These are phyloP conservation scores for Ampelocalamus luodianensis DNA, from an alignment of 176 grass and related monocot genomes.

Conservation along the genomic window DNA sequence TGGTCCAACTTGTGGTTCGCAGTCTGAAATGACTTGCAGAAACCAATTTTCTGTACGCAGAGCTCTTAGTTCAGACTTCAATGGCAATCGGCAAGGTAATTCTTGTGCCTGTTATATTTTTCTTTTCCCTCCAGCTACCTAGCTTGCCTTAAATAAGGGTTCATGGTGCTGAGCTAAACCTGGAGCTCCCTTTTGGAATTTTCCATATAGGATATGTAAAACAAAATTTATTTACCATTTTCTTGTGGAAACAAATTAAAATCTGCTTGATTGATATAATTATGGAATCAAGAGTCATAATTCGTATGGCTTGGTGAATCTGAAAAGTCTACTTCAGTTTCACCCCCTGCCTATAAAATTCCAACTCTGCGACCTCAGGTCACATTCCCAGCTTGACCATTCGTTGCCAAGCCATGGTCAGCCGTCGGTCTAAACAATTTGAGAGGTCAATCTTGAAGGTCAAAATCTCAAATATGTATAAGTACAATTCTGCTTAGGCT, in stretches of 20 bases:
- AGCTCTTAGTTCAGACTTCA: neutral
- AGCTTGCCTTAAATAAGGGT: neutral
- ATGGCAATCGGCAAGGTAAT: neutral
- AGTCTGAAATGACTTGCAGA: neutral
- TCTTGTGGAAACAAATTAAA: neutral
- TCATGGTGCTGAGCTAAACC: neutral
- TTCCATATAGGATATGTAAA: neutral
- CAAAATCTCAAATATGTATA: neutral
- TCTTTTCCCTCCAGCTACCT: neutral
- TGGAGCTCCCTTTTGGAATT: neutral
- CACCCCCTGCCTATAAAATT: neutral
- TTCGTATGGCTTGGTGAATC: neutral
- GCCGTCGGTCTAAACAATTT: neutral
- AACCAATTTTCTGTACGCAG: neutral
- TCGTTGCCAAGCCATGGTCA: neutral
- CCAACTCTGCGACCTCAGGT: neutral
- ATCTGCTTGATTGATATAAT: neutral
- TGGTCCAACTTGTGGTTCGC: neutral
- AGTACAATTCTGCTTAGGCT: neutral
- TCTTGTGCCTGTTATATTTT: neutral
- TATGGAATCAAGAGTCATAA: neutral
- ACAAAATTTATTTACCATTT: neutral
- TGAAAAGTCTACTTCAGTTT: neutral
- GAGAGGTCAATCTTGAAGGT: neutral
- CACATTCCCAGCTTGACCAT: neutral